These are phyloP conservation scores for Lasiosphaeria miniovina DNA, from an alignment of 495 filamentous ascomycete species.

Conservation along the genomic window DNA sequence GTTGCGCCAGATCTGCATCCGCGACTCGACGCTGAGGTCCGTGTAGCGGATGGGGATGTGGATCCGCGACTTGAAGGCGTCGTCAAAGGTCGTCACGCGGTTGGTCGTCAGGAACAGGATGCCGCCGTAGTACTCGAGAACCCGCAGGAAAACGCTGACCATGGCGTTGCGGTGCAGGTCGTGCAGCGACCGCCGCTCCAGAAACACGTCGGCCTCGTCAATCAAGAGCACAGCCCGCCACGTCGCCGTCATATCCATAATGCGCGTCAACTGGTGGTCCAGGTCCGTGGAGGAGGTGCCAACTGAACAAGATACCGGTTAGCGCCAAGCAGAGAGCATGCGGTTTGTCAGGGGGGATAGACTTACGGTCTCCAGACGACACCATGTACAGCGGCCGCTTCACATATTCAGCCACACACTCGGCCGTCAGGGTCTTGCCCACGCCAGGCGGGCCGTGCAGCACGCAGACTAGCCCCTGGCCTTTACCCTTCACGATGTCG, in stretches of 20 bases:
- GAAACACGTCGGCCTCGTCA: slow-evolving; percentile 54
- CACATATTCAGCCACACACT: slow-evolving; percentile 50
- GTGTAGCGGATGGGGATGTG: slow-evolving; percentile 44
- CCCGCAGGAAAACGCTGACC: slow-evolving; percentile 50
- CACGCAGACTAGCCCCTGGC: slow-evolving; percentile 39
- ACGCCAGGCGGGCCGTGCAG: slow-evolving; percentile 39
- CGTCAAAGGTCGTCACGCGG: slow-evolving; percentile 46
- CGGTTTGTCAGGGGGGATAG: slow-evolving; percentile 6
- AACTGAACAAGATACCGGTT: slow-evolving; percentile 1
- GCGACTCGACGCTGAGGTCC: slow-evolving; percentile 30
- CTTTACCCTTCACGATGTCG: slow-evolving; percentile 39
- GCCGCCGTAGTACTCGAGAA: slow-evolving; percentile 52
- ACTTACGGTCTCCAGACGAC: slow-evolving; percentile 48
- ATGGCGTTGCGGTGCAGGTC: slow-evolving; percentile 46
- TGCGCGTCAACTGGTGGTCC: slow-evolving; percentile 38
- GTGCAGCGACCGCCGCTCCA: slow-evolving; percentile 41
- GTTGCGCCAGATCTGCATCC: slow-evolving; percentile 46
- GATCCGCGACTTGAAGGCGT: slow-evolving; percentile 52
- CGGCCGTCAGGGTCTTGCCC: slow-evolving; percentile 41
- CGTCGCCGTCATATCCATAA: slow-evolving; percentile 50
- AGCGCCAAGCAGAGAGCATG: neutral
- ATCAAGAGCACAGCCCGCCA: slow-evolving; percentile 56
- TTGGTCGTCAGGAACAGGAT: slow-evolving; percentile 55
- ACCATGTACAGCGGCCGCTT: slow-evolving; percentile 53
- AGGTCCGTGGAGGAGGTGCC: slow-evolving; percentile 36